Evolutionary conservation across 176 grass and related monocot species (phyloP).

Genomic region (Aegilops umbellulata): DNA sequence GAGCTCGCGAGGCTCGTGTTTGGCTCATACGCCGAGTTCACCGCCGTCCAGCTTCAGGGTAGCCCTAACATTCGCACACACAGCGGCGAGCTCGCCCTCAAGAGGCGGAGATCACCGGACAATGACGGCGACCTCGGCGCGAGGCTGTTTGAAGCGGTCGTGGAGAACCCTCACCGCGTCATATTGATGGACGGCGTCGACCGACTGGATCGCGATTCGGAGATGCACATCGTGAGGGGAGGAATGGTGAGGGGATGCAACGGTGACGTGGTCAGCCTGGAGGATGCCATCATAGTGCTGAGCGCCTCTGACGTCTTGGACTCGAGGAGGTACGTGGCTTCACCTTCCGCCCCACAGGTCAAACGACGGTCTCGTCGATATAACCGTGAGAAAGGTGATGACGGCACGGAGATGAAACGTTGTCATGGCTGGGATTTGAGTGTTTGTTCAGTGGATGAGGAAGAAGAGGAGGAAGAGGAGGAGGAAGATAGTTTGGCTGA

Average conservation of each 20-base stretch:
- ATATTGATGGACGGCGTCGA: constrained; percentile 47
- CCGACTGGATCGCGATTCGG: constrained; percentile 6
- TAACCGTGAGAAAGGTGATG: neutral
- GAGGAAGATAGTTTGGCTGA: neutral
- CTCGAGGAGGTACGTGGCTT: neutral
- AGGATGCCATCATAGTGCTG: constrained; percentile 62
- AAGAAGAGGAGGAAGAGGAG: neutral
- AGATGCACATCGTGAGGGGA: constrained; percentile 25
- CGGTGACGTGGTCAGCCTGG: constrained; percentile 38
- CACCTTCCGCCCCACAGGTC: constrained; percentile 23
- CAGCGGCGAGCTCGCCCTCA: neutral
- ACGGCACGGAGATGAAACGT: neutral
- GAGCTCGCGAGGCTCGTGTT: constrained; percentile 72
- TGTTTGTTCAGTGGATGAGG: neutral
- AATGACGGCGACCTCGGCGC: neutral
- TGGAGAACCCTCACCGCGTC: constrained; percentile 51
- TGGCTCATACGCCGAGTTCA: constrained; percentile 40
- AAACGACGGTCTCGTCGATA: neutral
- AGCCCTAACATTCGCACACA: constrained; percentile 2
- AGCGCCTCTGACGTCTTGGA: constrained; percentile 39
- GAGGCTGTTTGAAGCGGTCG: constrained; percentile 39
- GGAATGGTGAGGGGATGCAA: neutral
- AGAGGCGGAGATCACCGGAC: constrained; percentile 18
- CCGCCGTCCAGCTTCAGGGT: neutral
- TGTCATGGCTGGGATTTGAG: constrained; percentile 51